These are phyloP conservation scores for Conticribra weissflogii DNA, from an alignment of 108 stramenopile species.

Conservation along the genomic window DNA sequence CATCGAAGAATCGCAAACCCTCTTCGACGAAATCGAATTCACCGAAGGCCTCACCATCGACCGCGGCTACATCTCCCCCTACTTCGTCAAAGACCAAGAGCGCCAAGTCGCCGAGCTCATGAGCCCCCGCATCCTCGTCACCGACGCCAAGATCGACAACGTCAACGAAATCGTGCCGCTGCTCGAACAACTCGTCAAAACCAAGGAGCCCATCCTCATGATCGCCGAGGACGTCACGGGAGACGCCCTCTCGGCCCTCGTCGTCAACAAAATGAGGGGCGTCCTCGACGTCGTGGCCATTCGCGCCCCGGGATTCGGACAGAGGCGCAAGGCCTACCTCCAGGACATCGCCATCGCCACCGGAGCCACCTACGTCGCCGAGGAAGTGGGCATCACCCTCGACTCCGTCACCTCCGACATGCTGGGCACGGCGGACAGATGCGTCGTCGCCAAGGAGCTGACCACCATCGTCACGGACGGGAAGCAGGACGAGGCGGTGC, in stretches of 20 bases:
- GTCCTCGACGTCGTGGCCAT: conserved; percentile 97
- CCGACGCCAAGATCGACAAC: conserved; percentile 94
- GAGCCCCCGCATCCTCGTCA: conserved; percentile 88
- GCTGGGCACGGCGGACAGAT: conserved; percentile 93
- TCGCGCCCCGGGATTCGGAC: conserved; percentile 96
- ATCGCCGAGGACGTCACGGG: conserved; percentile 97
- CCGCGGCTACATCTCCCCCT: conserved; percentile 96
- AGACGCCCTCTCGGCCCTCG: conserved; percentile 95
- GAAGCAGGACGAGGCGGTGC: conserved; percentile 86
- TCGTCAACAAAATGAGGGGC: conserved; percentile 99
- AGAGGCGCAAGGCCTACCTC: conserved; percentile 91
- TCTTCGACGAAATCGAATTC: conserved; percentile 96
- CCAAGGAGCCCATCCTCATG: conserved; percentile 95
- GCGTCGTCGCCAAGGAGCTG: conserved; percentile 91
- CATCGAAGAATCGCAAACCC: conserved; percentile 95
- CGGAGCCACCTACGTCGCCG: conserved; percentile 94
- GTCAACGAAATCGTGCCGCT: conserved; percentile 96
- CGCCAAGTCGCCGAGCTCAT: conserved; percentile 92
- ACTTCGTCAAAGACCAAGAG: conserved; percentile 97
- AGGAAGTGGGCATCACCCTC: conserved; percentile 96
- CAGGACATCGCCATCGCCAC: conserved; percentile 99
- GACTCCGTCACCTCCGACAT: conserved; percentile 93
- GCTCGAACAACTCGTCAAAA: conserved; percentile 94
- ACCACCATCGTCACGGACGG: conserved; percentile 97
- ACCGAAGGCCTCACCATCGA: conserved; percentile 98